Base-by-base conservation (phyloP, 2,329 filamentous ascomycete species). In the Phialophora macrospora region DNA sequence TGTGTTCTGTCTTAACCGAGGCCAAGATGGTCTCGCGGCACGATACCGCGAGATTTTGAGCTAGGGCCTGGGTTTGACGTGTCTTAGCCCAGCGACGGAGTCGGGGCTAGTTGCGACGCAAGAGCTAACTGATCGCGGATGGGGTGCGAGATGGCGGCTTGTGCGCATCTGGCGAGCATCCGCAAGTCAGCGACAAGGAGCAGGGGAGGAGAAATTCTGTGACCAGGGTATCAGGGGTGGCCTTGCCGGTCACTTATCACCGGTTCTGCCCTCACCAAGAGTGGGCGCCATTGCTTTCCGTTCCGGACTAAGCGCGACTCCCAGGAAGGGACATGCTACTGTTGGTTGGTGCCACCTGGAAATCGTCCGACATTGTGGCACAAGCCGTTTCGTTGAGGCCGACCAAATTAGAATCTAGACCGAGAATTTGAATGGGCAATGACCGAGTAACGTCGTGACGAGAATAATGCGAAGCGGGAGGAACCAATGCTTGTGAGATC, bases 41-140 rank as follows among this genome's bases (percentile, higher is more conserved):
- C 22, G 46, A 60, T 60, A 52, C 58, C 58, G 58, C 30, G 48
- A 52, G 22, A 20, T 8, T 30, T 11, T 41, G 58, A 24, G 48
- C 46, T 22, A 34, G 52, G n/a, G 52, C 17, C 52, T 30, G 52
- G 52, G 52, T 17, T 34, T 32, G 24, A 28, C 48, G 12, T 22
- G 20, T 51, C 48, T 51, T n/a, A 26, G n/a, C 8, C 7, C 48
- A 87, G 2, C 80, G 83, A 4, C 81, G 78, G 12, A 17, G 32
- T 54, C 34, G 63, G 51, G 52, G 12, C 17, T 17, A 48, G 34
- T 48, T 41, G 48, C 63, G 44, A 48, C 24, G 57, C 55, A 55
- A 55, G 28, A 57, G 49, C 54, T 38, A 55, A n/a, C 60, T 49
- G 24, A 51, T 62, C 57, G 65, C 58, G 62, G 65, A 55, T 65